phyloP scores from a whole-genome alignment of 169 alveolate genomes.

The Ichthyophthirius multifiliis region DNA sequence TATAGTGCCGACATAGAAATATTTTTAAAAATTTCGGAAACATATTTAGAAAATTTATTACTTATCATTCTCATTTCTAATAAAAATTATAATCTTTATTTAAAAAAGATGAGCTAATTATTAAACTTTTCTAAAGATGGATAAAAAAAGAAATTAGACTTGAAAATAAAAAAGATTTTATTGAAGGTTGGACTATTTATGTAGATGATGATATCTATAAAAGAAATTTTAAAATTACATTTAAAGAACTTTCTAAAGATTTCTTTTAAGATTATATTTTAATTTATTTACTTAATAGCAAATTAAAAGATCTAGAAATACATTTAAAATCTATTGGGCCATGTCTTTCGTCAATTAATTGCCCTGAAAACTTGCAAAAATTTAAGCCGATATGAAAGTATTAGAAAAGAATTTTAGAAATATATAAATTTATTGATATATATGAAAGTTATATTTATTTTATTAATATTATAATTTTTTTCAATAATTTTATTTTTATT shows the following conservation, averaged over 20 bases:
- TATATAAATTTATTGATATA: no score
- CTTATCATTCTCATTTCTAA: background rate
- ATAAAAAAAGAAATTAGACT: slow-evolving; percentile 5
- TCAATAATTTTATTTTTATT: no score
- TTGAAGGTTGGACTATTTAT: slow-evolving; percentile 10
- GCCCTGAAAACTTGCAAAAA: background rate
- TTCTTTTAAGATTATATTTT: slow-evolving; percentile 2
- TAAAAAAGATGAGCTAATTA: background rate
- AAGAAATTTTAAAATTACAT: background rate
- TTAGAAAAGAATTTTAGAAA: no score
- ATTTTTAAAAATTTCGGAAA: background rate
- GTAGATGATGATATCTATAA: background rate
- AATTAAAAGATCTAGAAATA: background rate
- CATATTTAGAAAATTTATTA: background rate
- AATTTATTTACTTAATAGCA: background rate
- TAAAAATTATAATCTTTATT: background rate
- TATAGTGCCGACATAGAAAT: slow-evolving; percentile 6
- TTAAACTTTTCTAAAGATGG: slow-evolving; percentile 1
- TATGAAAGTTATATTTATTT: no score
- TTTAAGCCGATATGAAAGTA: slow-evolving; percentile 5
- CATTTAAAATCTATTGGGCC: slow-evolving; percentile 5
- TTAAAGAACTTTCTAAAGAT: slow-evolving; percentile 1
- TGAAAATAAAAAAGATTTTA: slow-evolving; percentile 6
- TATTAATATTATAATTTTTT: no score
- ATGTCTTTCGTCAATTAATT: background rate